These are phyloP conservation scores for Schoenoplectus tabernaemontani DNA, from an alignment of 202 grass and related monocot species.

Conservation along the genomic window DNA sequence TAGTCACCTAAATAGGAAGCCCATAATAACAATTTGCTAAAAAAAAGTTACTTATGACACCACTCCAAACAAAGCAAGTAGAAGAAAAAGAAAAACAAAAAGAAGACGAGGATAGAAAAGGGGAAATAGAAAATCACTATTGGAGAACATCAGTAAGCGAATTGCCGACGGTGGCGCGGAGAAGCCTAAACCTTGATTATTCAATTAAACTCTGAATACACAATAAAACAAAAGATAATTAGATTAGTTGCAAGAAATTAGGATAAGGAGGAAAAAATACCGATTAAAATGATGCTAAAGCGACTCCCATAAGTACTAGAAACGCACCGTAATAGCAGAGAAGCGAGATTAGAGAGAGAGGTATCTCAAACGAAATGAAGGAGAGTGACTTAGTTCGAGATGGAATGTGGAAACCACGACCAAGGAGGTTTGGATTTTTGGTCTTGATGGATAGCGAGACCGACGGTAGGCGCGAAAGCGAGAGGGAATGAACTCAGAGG, in stretches of 20 bases:
- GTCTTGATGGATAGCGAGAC: neutral
- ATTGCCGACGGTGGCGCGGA: neutral
- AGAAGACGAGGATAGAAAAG: neutral
- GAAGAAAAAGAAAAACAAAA: neutral
- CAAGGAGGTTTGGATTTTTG: neutral
- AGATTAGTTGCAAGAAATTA: neutral
- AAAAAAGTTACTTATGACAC: neutral
- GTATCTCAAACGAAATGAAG: neutral
- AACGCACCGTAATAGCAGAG: no score
- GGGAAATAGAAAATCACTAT: neutral
- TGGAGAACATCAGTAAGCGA: neutral
- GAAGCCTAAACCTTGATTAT: neutral
- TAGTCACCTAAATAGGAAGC: neutral
- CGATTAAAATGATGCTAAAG: neutral
- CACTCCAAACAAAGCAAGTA: neutral
- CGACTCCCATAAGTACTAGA: neutral
- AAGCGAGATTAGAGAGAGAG: no score
- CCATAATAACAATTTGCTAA: conserved; percentile 7
- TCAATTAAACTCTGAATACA: neutral
- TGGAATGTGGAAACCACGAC: neutral
- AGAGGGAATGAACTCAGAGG: neutral
- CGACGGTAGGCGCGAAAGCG: neutral
- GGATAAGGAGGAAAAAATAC: neutral
- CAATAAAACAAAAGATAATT: neutral
- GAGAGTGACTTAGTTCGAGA: neutral